Base-by-base conservation (phyloP, 768 basidiomycete genomes). In the Suillus americanus region DNA sequence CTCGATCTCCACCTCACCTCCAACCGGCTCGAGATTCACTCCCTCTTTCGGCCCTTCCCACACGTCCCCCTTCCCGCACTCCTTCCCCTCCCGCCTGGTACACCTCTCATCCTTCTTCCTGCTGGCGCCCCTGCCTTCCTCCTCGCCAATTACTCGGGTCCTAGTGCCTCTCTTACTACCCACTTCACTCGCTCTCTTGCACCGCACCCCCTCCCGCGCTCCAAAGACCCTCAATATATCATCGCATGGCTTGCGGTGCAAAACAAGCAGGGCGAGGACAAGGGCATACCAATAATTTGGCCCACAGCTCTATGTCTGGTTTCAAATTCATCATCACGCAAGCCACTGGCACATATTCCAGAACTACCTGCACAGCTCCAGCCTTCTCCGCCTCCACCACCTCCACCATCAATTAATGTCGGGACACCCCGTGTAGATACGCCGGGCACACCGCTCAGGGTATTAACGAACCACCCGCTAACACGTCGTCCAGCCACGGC, bases 191-290 rank as follows among this genome's bases (percentile, higher is more conserved):
- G 85, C 5, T 85, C 87, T 2, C 80, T 94, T 2, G 67, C 76
- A 14, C 91, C 67, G 43, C 25, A 69, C 37, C 54, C 69, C 46
- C 51, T 40, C 9, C 62, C 71, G 54, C 62, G 68, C 69, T 61
- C 61, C 62, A 54, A 60, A 64, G 45, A 63, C 46, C 73, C 74
- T 3, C 68, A 69, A 18, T 91, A 86, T 72, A 74, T 91, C 53
- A 86, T 93, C 61, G 89, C 85, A 4, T 93, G 89, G 88, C 81
- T 92, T 43, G 83, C 82, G 38, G 88, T 93, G 23, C 85, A 91
- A 74, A 91, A 91, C 69, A 87, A 84, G 66, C 90, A 89, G 67
- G 90, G 89, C 38, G 91, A 93, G 72, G 90, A 91, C 67, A 92
- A 92, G 69, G 91, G 91, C 1, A 77, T 91, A 37, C 79, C 83